phyloP scores from a whole-genome alignment of 176 grass and related monocot genomes.

The Musa itinerans region DNA sequence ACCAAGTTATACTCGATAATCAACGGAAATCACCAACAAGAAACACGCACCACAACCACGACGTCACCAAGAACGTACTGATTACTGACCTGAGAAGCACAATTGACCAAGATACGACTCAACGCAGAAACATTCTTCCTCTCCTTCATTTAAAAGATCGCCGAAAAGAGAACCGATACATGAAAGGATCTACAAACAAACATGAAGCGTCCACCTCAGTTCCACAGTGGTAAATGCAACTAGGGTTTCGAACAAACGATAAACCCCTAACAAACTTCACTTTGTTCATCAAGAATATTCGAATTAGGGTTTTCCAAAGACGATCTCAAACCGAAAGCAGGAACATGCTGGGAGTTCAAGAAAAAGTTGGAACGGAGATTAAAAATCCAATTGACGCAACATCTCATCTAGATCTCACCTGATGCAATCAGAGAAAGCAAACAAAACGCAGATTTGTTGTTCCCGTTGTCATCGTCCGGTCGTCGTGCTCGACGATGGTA shows the following conservation, averaged over 20 bases:
- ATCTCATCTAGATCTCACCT: neutral
- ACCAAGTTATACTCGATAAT: no score
- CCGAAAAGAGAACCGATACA: neutral
- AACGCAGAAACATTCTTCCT: conserved; percentile 15
- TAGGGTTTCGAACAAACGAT: neutral
- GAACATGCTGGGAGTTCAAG: neutral
- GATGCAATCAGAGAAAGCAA: no score
- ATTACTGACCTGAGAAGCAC: conserved; percentile 22
- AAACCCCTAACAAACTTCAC: no score
- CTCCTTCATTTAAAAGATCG: conserved; percentile 21
- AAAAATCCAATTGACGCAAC: no score
- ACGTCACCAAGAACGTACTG: no score
- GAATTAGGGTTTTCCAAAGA: neutral
- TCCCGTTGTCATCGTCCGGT: no score
- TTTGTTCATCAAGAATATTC: neutral
- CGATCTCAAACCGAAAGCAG: neutral
- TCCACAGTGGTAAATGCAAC: neutral
- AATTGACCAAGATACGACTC: conserved; percentile 15
- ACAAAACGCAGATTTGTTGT: no score
- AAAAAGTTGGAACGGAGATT: neutral
- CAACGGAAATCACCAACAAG: neutral
- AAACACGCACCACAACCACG: no score
- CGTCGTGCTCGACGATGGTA: no score
- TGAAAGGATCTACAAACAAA: neutral
- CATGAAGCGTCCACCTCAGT: neutral